These are phyloP conservation scores for Trichomonas vaginalis DNA, from an alignment of 208 protist species.

Conservation along the genomic window DNA sequence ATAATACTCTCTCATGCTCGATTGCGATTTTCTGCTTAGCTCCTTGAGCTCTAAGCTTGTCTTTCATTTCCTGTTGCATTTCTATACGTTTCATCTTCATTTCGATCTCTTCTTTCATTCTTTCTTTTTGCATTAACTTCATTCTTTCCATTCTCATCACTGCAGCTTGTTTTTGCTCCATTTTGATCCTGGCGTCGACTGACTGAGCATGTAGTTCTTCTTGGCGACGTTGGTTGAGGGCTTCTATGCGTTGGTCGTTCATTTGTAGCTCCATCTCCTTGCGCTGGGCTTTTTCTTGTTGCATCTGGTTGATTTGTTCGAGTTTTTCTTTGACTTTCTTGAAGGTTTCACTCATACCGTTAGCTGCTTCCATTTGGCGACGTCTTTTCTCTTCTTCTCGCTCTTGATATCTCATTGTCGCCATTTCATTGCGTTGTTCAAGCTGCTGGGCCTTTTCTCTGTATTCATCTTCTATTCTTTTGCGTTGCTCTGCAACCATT, in stretches of 20 bases:
- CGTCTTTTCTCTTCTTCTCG: background rate
- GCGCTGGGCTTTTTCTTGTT: background rate
- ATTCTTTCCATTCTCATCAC: background rate
- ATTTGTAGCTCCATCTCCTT: background rate
- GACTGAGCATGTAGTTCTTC: background rate
- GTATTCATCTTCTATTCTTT: background rate
- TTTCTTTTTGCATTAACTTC: background rate
- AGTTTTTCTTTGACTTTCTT: background rate
- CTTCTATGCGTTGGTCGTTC: background rate
- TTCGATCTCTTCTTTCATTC: background rate
- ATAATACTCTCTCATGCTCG: background rate
- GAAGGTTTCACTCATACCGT: background rate
- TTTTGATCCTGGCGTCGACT: background rate
- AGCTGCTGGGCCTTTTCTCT: background rate
- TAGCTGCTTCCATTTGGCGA: background rate
- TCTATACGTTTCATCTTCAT: background rate
- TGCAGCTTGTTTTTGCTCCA: background rate
- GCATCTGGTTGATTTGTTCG: background rate
- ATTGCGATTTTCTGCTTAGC: background rate
- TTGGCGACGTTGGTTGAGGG: background rate
- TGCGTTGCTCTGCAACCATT: background rate
- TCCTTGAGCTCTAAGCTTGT: background rate
- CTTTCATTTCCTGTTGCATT: background rate
- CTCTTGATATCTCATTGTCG: background rate
- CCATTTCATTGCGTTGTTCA: background rate